These are phyloP conservation scores for Massospora cicadina DNA, from an alignment of 371 early-diverging fungal species.

Conservation along the genomic window DNA sequence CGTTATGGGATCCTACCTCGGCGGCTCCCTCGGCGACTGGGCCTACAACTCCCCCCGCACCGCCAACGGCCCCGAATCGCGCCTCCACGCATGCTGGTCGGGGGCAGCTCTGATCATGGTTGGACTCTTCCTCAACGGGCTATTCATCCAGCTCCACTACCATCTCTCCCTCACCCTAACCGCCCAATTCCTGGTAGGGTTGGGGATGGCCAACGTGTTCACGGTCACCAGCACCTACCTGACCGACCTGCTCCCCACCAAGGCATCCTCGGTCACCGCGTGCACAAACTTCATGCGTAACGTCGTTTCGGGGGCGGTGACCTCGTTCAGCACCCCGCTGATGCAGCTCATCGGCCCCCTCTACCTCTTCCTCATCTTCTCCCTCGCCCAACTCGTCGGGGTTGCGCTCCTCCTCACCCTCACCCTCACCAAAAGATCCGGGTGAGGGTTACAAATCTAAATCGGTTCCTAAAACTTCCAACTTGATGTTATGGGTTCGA, in stretches of 20 bases:
- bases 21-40: not conserved
- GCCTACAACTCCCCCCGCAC: no score
- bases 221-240: conserved; percentile 6
- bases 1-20: not conserved
- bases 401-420: no score
- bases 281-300: not conserved
- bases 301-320: no score
- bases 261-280: conserved; percentile 9
- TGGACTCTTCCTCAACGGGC: conserved; percentile 26
- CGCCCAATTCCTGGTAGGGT: conserved; percentile 10
- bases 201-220: not conserved
- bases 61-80: no score
- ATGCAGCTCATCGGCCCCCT: no score
- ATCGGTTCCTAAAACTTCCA: no score
- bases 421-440: no score
- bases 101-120: conserved; percentile 21
- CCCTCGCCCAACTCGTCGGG: no score
- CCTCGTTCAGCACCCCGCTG: no score
- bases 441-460: no score
- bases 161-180: conserved; percentile 12
- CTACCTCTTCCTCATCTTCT: no score
- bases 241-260: conserved; percentile 5
- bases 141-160: conserved; percentile 20
- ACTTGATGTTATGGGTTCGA: no score
- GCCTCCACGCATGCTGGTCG: conserved; percentile 22